These are phyloP conservation scores for Hyaloscypha variabilis DNA, from an alignment of 495 filamentous ascomycete species.

Conservation along the genomic window DNA sequence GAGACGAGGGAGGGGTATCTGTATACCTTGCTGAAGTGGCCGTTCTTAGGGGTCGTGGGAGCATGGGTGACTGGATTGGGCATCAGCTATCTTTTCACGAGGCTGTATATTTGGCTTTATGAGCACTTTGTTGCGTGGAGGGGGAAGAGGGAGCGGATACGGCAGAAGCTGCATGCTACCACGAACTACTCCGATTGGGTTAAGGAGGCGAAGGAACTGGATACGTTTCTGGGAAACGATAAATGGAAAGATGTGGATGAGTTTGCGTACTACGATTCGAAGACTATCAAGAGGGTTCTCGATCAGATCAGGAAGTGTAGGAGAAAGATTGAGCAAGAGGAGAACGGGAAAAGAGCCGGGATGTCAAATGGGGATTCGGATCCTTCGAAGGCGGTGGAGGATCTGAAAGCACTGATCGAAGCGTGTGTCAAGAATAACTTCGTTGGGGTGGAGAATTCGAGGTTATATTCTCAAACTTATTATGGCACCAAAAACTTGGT, in stretches of 20 bases:
- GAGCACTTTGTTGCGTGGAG: conserved; percentile 78
- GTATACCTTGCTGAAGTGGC: conserved; percentile 89
- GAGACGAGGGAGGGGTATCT: conserved; percentile 93
- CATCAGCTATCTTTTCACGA: conserved; percentile 75
- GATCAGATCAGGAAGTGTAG: conserved; percentile 69
- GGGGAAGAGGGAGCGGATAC: conserved; percentile 68
- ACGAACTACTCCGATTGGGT: conserved; percentile 83
- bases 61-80: conserved; percentile 75
- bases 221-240: conserved; percentile 80
- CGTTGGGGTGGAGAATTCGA: conserved; percentile 90
- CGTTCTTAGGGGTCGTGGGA: conserved; percentile 75
- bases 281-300: conserved; percentile 75
- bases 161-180: conserved; percentile 68
- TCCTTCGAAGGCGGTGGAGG: conserved; percentile 57
- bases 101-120: conserved; percentile 86
- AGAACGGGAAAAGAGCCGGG: conserved; percentile 14
- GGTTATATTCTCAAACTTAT: conserved; percentile 93
- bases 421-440: conserved; percentile 97
- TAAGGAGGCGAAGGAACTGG: conserved; percentile 72
- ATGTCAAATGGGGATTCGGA: conserved; percentile 20
- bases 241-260: conserved; percentile 85
- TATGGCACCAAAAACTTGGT: conserved; percentile 93
- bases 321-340: conserved; percentile 57
- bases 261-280: conserved; percentile 92
- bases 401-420: conserved; percentile 75